phyloP scores from a whole-genome alignment of 345 rosid genomes.

The Rubroshorea leprosula region DNA sequence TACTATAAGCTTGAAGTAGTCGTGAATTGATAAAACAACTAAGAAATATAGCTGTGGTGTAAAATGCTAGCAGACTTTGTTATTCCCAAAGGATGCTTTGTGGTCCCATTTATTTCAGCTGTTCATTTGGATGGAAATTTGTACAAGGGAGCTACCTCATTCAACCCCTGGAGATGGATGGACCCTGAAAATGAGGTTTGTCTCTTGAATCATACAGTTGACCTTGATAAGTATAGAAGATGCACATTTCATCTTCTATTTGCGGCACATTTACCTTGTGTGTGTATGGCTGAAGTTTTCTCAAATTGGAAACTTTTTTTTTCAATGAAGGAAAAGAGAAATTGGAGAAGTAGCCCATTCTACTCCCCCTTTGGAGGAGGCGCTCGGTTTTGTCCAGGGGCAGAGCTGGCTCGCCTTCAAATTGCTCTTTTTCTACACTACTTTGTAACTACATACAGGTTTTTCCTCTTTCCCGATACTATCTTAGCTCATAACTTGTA shows the following conservation, averaged over 20 bases:
- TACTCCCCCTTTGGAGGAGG: constrained; percentile 85
- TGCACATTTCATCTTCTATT: too few species aligned
- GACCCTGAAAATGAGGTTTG: constrained; percentile 61
- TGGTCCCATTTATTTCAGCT: constrained; percentile 81
- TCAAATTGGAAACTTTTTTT: neutral
- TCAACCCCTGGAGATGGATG: constrained; percentile 91
- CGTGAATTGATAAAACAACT: neutral
- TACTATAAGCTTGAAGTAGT: neutral
- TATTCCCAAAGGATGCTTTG: constrained; percentile 81
- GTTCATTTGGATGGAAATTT: constrained; percentile 68
- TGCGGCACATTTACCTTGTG: too few species aligned
- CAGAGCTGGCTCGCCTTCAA: constrained; percentile 85
- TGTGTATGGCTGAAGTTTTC: too few species aligned
- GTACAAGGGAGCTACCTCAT: constrained; percentile 47
- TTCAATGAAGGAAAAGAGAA: constrained; percentile 60
- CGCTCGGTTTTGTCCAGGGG: constrained; percentile 82
- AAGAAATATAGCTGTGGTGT: neutral
- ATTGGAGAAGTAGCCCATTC: constrained; percentile 67
- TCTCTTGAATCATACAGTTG: neutral
- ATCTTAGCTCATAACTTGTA: neutral
- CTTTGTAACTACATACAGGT: constrained; percentile 58
- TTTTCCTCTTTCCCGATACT: neutral
- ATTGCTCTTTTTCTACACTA: constrained; percentile 75
- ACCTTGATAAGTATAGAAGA: too few species aligned
- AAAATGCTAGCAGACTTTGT: constrained; percentile 41